Conservation (phyloP, 257 asterid species). For the Solanum commersonii region DNA sequence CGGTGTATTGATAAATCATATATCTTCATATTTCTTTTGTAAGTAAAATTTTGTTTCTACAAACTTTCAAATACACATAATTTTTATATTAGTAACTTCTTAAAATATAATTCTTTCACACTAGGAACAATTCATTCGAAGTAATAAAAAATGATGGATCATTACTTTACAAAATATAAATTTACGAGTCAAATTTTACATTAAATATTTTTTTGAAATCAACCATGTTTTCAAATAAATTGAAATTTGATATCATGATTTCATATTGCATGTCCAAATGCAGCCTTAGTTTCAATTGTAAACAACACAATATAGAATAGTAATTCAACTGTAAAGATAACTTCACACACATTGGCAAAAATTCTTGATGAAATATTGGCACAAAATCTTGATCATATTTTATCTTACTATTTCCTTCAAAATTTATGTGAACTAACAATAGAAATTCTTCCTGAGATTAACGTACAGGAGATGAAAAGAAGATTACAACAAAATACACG, state of each 20-base stretch:
- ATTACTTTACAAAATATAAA: background rate
- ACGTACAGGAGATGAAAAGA: constrained; percentile 79
- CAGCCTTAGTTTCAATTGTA: background rate
- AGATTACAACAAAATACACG: constrained; percentile 80
- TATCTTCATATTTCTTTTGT: too few species aligned
- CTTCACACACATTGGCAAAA: background rate
- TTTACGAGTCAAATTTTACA: background rate
- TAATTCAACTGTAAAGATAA: background rate
- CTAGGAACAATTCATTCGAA: background rate
- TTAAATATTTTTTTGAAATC: background rate
- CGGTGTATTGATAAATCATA: background rate
- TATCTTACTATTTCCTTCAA: background rate
- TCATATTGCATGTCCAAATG: background rate
- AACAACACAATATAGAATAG: background rate
- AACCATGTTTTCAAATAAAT: too few species aligned
- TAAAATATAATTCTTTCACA: background rate
- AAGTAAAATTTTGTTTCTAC: too few species aligned
- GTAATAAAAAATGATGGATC: background rate
- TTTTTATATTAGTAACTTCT: background rate
- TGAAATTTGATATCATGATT: background rate
- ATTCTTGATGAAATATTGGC: background rate
- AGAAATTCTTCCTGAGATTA: constrained; percentile 9
- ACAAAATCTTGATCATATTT: background rate
- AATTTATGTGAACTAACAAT: background rate
- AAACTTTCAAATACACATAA: too few species aligned